Evolutionary conservation across 2,329 filamentous ascomycete genomes (phyloP), one percentile per base, ranked within the genome.

Genomic region (Periconia sp.): DNA sequence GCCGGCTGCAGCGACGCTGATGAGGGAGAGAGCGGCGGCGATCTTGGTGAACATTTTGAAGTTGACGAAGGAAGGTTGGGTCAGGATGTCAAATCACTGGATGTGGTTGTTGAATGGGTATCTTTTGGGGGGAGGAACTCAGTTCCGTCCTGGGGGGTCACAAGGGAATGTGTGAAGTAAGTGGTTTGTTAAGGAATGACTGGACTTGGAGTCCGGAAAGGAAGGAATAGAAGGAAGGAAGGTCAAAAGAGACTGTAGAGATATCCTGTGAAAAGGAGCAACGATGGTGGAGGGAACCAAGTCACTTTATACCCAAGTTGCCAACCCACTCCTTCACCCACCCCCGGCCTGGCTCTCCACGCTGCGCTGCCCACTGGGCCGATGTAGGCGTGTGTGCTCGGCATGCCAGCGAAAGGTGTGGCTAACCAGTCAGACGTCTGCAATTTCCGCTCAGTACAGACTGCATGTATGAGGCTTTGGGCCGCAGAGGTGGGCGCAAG

Each of bases 21-120:
- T 43, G 3, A 45, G 33, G 35, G 50, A 42, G 19, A 53, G 41
- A 41, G 54, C 44, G 35, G 48, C 35, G 40, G 54, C 51, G 20
- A 56, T 51, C 45, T 53, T 56, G 48, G 54, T 51, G 14, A 56
- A 33, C 54, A 56, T 56, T 35, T 53, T 50, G 54, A 45, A 41
- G 35, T 40, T 45, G 35, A 17, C 35, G 13, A n/a, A 44, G 35
- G 27, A 13, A 5, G 33, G 33, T n/a, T 37, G 11, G 33, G 15
- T 17, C 13, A 50, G 47, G 46, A 49, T 55, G 19, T 55, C 49
- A 52, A 52, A 52, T 52, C 49, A 49, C 46, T 41, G 50, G 19
- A 14, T 44, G 41, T 23, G 5, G 3, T 27, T 27, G 3, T 27
- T 8, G 8, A 27, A 27, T 20, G 46, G 49, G 53, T 52, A 47